Conservation (phyloP, 257 asterid genomes). For the Pogostemon cablin region DNA sequence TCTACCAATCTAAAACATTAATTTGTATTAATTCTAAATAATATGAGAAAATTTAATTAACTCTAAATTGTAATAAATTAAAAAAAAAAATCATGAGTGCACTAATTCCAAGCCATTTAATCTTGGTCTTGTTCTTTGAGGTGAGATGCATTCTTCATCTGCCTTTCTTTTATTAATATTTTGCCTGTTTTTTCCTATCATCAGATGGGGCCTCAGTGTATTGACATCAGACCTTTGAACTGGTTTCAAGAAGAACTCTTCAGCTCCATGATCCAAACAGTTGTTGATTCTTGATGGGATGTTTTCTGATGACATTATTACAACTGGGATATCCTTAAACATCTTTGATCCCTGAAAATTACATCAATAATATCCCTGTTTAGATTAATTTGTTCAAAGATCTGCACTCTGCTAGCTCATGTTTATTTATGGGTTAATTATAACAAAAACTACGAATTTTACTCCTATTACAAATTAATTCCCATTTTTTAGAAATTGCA, state of each 20-base stretch:
- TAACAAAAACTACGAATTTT: too few species aligned
- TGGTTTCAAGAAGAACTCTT: slow-evolving; percentile 68
- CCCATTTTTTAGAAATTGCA: background rate
- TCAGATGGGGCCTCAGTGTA: slow-evolving; percentile 50
- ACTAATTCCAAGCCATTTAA: slow-evolving; percentile 37
- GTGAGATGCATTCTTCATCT: slow-evolving; percentile 45
- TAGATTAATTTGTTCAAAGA: background rate
- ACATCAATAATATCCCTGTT: background rate
- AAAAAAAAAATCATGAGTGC: slow-evolving; percentile 5
- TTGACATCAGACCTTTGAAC: slow-evolving; percentile 62
- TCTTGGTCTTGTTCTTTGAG: slow-evolving; percentile 51
- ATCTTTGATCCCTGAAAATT: slow-evolving; percentile 44
- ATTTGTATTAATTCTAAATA: background rate
- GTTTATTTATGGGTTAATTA: too few species aligned
- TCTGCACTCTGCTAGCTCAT: too few species aligned
- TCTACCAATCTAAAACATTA: slow-evolving; percentile 2
- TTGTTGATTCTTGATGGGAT: slow-evolving; percentile 61
- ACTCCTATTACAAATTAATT: too few species aligned
- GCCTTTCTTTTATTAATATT: slow-evolving; percentile 43
- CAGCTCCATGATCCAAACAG: slow-evolving; percentile 68
- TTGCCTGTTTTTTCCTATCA: slow-evolving; percentile 35
- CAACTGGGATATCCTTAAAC: slow-evolving; percentile 68
- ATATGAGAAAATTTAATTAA: background rate
- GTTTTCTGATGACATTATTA: slow-evolving; percentile 74
- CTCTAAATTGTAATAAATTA: background rate